Evolutionary conservation across 2,329 filamentous ascomycete species (phyloP).

Genomic region (Colletotrichum sp.): DNA sequence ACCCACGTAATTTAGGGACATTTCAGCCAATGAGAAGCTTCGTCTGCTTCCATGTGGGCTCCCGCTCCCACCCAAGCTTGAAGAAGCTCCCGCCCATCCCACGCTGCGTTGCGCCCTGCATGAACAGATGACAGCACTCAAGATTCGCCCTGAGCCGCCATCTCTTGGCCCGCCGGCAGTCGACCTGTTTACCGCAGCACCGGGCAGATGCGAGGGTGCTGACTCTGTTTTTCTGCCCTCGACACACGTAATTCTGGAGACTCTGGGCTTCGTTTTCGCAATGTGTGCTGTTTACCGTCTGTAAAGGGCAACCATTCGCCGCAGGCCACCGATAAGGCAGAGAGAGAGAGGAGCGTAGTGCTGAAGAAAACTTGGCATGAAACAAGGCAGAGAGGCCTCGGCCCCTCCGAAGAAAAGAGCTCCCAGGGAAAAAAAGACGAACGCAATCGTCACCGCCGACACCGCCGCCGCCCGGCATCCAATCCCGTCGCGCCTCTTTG

Average conservation of each 20-base stretch:
- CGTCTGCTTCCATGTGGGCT: background rate
- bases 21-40: background rate
- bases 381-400: background rate
- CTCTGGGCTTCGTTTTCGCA: background rate
- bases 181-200: background rate
- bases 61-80: background rate
- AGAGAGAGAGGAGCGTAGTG: too few species aligned
- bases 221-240: background rate
- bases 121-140: background rate
- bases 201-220: background rate
- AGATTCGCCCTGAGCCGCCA: background rate
- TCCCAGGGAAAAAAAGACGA: background rate
- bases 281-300: background rate
- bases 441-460: background rate
- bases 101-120: background rate
- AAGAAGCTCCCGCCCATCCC: background rate
- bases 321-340: background rate
- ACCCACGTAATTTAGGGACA: background rate
- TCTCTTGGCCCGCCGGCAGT: conserved; percentile 9
- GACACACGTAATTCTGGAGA: background rate
- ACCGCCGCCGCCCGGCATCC: background rate
- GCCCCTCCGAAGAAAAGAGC: background rate
- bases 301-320: background rate
- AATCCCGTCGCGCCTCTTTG: conserved; percentile 15
- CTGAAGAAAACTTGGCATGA: background rate